Conservation (phyloP, 177 flowering plant species). For the Vitis hybrid region DNA sequence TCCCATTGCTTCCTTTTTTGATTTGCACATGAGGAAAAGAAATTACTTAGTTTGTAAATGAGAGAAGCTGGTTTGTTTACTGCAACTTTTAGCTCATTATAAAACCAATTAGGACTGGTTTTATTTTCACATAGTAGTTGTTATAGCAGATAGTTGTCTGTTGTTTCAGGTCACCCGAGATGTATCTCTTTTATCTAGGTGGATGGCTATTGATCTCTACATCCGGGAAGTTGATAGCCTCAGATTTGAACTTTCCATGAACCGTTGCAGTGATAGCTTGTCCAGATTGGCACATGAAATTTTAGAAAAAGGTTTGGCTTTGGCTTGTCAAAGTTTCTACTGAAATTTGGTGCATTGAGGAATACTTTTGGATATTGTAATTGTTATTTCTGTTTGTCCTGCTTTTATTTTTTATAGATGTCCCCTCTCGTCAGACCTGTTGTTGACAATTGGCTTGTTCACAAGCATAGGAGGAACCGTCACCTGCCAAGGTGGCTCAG, state of each 20-base stretch:
- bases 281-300: slow-evolving; percentile 68
- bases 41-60: no score
- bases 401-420: background rate
- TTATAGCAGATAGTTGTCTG: background rate
- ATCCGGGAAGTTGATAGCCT: slow-evolving; percentile 82
- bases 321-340: slow-evolving; percentile 1
- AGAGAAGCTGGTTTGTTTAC: background rate
- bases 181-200: slow-evolving; percentile 85
- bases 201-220: slow-evolving; percentile 97
- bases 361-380: background rate
- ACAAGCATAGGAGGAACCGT: background rate
- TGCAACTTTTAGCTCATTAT: background rate
- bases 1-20: no score
- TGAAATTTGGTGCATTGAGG: background rate
- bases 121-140: background rate
- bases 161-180: slow-evolving; percentile 80
- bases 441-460: background rate
- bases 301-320: slow-evolving; percentile 60
- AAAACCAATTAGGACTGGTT: background rate
- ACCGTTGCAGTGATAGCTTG: slow-evolving; percentile 57
- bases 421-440: background rate
- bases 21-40: no score
- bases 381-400: background rate
- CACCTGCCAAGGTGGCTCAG: background rate
- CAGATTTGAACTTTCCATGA: slow-evolving; percentile 94